Evolutionary conservation across 2,329 filamentous ascomycete species (phyloP).

Genomic region (Periconia sp.): DNA sequence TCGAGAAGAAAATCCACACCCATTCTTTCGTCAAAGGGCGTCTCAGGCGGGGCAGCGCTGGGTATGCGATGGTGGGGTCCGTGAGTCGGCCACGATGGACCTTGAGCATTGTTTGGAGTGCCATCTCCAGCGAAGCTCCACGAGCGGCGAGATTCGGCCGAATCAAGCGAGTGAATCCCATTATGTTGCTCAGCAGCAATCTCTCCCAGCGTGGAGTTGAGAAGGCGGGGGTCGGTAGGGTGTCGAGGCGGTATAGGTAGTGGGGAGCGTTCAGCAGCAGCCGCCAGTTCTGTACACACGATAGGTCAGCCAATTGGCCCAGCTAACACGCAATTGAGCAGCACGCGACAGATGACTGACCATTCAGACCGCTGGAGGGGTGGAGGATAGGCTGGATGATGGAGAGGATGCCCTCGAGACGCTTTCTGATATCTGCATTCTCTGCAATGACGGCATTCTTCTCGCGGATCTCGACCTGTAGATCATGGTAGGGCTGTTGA

Average conservation of each 20-base stretch:
- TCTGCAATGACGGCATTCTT: slow-evolving; percentile 78
- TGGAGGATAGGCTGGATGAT: slow-evolving; percentile 63
- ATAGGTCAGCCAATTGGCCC: background rate
- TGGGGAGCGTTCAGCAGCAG: slow-evolving; percentile 50
- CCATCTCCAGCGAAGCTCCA: slow-evolving; percentile 33
- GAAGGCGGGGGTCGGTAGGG: slow-evolving; percentile 22
- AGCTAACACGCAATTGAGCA: background rate
- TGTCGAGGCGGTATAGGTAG: slow-evolving; percentile 34
- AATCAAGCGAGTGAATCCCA: slow-evolving; percentile 29
- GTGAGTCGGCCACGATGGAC: slow-evolving; percentile 39
- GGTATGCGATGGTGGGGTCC: slow-evolving; percentile 43
- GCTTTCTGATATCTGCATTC: slow-evolving; percentile 74
- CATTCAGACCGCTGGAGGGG: slow-evolving; percentile 45
- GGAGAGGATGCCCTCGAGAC: slow-evolving; percentile 65
- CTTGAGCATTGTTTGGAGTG: slow-evolving; percentile 33
- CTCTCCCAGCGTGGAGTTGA: slow-evolving; percentile 24
- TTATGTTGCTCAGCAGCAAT: slow-evolving; percentile 23
- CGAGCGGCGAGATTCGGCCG: slow-evolving; percentile 24
- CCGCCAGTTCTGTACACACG: slow-evolving; percentile 46
- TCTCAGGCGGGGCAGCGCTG: slow-evolving; percentile 19
- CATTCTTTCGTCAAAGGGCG: slow-evolving; percentile 59
- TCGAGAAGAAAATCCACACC: slow-evolving; percentile 75
- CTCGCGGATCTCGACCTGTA: slow-evolving; percentile 73
- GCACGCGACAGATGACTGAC: slow-evolving; percentile 29
- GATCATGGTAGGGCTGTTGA: slow-evolving; percentile 80